Evolutionary conservation across 345 rosid genomes (phyloP).

Genomic region (Tarenaya hassleriana): DNA sequence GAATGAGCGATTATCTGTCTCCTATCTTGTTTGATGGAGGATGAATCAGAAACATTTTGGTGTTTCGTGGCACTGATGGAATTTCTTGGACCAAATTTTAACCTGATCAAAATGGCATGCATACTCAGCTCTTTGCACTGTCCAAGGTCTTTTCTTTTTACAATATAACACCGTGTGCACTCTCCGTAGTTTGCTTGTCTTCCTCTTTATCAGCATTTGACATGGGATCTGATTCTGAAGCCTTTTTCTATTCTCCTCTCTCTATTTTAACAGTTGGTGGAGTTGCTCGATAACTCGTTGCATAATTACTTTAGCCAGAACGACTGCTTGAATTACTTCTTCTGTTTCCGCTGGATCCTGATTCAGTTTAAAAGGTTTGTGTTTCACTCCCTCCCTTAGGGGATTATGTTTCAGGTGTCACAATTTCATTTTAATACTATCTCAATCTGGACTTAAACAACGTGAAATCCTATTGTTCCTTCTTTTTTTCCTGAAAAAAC

Average conservation of each 20-base stretch:
- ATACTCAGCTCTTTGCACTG: slow-evolving; percentile 89
- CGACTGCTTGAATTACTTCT: slow-evolving; percentile 97
- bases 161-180: background rate
- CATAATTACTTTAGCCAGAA: slow-evolving; percentile 86
- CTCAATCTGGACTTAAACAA: too few relatives aligned
- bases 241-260: slow-evolving; percentile 14
- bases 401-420: too few relatives aligned
- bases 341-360: slow-evolving; percentile 98
- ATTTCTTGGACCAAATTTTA: slow-evolving; percentile 97
- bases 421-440: too few relatives aligned
- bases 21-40: slow-evolving; percentile 83
- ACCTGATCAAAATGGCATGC: slow-evolving; percentile 98
- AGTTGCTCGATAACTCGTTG: slow-evolving; percentile 79
- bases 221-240: slow-evolving; percentile 19
- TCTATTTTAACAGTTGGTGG: slow-evolving; percentile 66
- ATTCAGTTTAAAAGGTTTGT: slow-evolving; percentile 89
- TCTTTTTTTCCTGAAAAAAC: too few relatives aligned
- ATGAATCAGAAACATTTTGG: slow-evolving; percentile 96
- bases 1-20: slow-evolving; percentile 93
- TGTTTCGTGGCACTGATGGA: slow-evolving; percentile 93
- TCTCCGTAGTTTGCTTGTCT: background rate
- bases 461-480: too few relatives aligned
- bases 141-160: slow-evolving; percentile 57
- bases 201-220: slow-evolving; percentile 7
- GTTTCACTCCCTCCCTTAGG: too few relatives aligned